These are phyloP conservation scores for Eucalyptus tenuipes DNA, from an alignment of 345 rosid species.

Conservation along the genomic window DNA sequence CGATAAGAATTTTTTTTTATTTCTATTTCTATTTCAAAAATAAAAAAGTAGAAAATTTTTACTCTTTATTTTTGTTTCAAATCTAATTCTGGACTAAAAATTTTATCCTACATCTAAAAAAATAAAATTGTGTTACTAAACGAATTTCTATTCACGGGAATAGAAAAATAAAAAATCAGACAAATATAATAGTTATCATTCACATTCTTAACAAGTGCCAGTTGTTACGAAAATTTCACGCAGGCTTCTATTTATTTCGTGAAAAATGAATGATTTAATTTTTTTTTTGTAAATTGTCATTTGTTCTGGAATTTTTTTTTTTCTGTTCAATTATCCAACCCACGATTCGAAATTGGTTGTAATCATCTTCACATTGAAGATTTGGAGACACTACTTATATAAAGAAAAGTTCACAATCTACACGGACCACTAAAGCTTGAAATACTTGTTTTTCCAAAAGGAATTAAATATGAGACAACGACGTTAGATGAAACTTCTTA, in stretches of 20 bases:
- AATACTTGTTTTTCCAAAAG: too few relatives aligned
- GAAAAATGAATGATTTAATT: too few relatives aligned
- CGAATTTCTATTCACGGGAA: rapidly evolving
- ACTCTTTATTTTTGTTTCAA: too few relatives aligned
- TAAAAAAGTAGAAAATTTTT: too few relatives aligned
- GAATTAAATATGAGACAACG: too few relatives aligned
- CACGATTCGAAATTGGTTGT: rapidly evolving
- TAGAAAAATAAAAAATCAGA: rapidly evolving
- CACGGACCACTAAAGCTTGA: rapidly evolving
- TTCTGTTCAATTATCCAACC: rapidly evolving
- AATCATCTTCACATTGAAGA: rapidly evolving
- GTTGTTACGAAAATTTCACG: rapidly evolving
- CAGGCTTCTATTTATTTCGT: rapidly evolving
- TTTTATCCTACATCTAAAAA: too few relatives aligned
- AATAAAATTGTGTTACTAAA: too few relatives aligned
- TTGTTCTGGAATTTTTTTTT: rapidly evolving
- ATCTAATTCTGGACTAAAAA: too few relatives aligned
- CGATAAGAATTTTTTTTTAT: too few relatives aligned
- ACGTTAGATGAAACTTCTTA: rapidly evolving
- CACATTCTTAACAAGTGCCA: rapidly evolving
- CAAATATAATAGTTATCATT: rapidly evolving
- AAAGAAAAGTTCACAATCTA: rapidly evolving
- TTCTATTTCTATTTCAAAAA: too few relatives aligned
- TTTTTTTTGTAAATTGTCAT: rapidly evolving
- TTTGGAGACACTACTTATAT: rapidly evolving